Evolutionary conservation across 2,329 filamentous ascomycete genomes (phyloP), one percentile per base, ranked within the genome.

Genomic region (Aspergillus texensis): DNA sequence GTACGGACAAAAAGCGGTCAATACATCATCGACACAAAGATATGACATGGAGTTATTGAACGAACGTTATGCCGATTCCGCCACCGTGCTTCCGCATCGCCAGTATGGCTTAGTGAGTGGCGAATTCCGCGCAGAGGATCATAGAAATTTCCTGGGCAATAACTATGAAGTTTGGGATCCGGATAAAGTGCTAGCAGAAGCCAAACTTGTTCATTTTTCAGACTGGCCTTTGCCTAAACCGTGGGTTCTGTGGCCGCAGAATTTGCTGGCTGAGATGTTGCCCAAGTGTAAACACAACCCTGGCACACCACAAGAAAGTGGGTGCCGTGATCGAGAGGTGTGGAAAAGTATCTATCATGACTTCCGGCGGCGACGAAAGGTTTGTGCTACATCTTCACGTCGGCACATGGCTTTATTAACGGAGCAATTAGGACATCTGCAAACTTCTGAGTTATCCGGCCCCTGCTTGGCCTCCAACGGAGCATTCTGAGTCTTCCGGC

Each of bases 21-120:
- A 70, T 32, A 55, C 62, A 24, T 70, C 68, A 8, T 59, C 67
- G 12, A 66, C 64, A 5, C 55, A 66, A 6, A 66, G 67, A 43
- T 89, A 85, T 63, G 89, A 91, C 64, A 91, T 91, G 88, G 88
- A 91, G 68, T 79, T 91, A 0, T 76, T 91, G 53, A 91, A 92
- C 67, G 78, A 84, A 12, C 83, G 88, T 8, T 91, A 89, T 67
- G 80, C 78, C 2, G 80, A 86, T 46, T 85, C 75, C 32, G 87
- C 87, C 3, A 72, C 89, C 72, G 80, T 91, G 26, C 79, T 91
- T 2, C 88, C 89, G 0, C 89, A 91, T 64, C 83, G 88, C 0
- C 82, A 83, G 0, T 90, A 89, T 68, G 85, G 82, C 9, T 78
- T 91, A 10, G 70, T 91, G 0, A 86, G 85, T 0, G 86, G 85